Percentiles rank a stretch among this genome's conserved stretches.
Conservation (phyloP, 768 basidiomycete genomes). For the Flagelloscypha sp. region DNA sequence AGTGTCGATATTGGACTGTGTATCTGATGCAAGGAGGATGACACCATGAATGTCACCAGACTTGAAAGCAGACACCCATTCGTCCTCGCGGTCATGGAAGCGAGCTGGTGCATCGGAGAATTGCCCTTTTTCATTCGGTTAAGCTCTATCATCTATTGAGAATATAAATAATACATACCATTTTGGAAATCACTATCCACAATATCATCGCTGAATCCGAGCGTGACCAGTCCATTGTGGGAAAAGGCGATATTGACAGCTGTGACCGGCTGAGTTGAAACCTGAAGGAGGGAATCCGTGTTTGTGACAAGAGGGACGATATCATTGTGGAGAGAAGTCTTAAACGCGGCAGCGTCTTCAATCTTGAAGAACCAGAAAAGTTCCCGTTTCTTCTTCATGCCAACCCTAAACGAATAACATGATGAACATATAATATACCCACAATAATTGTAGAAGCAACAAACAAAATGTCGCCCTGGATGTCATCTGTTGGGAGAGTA, state of each 20-base stretch:
- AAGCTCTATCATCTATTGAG: constrained; percentile 25
- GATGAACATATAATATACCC: not conserved
- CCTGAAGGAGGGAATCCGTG: constrained; percentile 12
- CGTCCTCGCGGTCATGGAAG: constrained; percentile 10
- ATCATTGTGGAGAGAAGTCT: constrained; percentile 9
- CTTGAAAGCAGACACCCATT: constrained; percentile 14
- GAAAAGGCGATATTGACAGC: constrained; percentile 19
- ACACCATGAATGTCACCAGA: constrained; percentile 15
- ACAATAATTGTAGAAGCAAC: constrained; percentile 6
- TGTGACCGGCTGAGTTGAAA: constrained; percentile 14
- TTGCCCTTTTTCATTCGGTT: constrained; percentile 23
- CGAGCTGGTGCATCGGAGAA: constrained; percentile 5
- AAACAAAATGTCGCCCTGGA: constrained; percentile 12
- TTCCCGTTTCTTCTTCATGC: constrained; percentile 18
- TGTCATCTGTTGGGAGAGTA: constrained; percentile 11
- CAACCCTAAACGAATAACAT: constrained; percentile 27
- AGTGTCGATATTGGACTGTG: constrained; percentile 12
- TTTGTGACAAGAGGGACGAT: constrained; percentile 16
- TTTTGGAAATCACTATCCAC: constrained; percentile 9
- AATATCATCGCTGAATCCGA: constrained; percentile 14
- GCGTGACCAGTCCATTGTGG: constrained; percentile 10
- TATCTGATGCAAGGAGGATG: constrained; percentile 17
- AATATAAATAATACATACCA: not conserved
- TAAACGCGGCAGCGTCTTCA: constrained; percentile 13
- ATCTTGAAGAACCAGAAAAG: constrained; percentile 18